Conservation (phyloP, 2,329 filamentous ascomycete species). For the Cercospora nicotianae region DNA sequence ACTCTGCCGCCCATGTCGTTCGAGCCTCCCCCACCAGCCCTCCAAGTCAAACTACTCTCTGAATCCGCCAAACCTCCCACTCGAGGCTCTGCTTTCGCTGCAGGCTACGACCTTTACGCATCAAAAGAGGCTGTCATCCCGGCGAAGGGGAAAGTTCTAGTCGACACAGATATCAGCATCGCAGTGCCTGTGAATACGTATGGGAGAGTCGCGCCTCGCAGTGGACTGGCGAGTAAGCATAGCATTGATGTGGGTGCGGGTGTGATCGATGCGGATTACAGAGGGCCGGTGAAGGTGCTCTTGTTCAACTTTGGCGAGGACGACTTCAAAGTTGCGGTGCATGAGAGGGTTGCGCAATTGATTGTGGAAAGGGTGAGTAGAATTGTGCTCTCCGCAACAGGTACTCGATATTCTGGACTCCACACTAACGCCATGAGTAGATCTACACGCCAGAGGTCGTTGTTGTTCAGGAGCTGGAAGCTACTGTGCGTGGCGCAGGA, state of each 20-base stretch:
- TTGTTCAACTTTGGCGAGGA: slow-evolving; percentile 87
- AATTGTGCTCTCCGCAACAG: background rate
- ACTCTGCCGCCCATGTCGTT: slow-evolving; percentile 36
- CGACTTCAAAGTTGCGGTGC: slow-evolving; percentile 78
- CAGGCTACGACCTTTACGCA: slow-evolving; percentile 88
- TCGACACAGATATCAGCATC: slow-evolving; percentile 89
- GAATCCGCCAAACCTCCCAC: slow-evolving; percentile 78
- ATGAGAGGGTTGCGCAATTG: slow-evolving; percentile 90
- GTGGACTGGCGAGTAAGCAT: slow-evolving; percentile 62
- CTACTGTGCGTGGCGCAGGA: slow-evolving; percentile 85
- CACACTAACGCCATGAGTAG: slow-evolving; percentile 39
- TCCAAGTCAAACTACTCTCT: slow-evolving; percentile 86
- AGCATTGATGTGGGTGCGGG: slow-evolving; percentile 95
- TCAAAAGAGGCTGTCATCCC: slow-evolving; percentile 74
- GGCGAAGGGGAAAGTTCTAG: slow-evolving; percentile 76
- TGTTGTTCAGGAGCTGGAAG: slow-evolving; percentile 85
- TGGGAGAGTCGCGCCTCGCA: slow-evolving; percentile 54
- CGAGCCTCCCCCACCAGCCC: slow-evolving; percentile 54
- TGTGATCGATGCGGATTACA: slow-evolving; percentile 97
- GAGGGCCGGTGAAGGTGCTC: slow-evolving; percentile 88
- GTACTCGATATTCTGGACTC: background rate
- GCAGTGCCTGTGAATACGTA: slow-evolving; percentile 89
- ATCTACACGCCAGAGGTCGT: slow-evolving; percentile 90
- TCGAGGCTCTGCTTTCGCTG: slow-evolving; percentile 82
- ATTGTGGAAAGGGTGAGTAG: slow-evolving; percentile 73